phyloP scores from a whole-genome alignment of 2,329 filamentous ascomycete species.

The Didymella sp. region DNA sequence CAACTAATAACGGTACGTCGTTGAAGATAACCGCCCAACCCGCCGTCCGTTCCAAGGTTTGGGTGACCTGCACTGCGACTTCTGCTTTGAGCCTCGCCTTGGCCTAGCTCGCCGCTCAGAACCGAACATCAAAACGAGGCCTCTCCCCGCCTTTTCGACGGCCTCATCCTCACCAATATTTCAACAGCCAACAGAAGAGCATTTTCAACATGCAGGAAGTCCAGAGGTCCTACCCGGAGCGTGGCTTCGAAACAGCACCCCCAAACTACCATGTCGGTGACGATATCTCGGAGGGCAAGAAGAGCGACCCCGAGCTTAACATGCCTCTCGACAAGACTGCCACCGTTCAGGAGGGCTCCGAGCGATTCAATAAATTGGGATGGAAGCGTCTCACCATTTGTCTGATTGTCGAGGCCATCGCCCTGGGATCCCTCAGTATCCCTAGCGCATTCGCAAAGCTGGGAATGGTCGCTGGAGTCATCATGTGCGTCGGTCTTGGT shows the following conservation, averaged over 20 bases:
- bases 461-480: slow-evolving; percentile 56
- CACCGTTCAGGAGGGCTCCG: slow-evolving; percentile 47
- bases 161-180: background rate
- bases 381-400: slow-evolving; percentile 61
- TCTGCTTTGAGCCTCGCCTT: slow-evolving; percentile 21
- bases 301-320: slow-evolving; percentile 45
- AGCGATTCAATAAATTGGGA: slow-evolving; percentile 53
- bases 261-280: slow-evolving; percentile 32
- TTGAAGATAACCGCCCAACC: slow-evolving; percentile 4
- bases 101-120: slow-evolving; percentile 21
- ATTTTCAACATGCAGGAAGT: slow-evolving; percentile 32
- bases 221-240: slow-evolving; percentile 19
- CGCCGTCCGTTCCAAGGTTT: slow-evolving; percentile 21
- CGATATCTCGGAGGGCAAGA: slow-evolving; percentile 39
- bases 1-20: slow-evolving; percentile 5
- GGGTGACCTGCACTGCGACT: slow-evolving; percentile 33
- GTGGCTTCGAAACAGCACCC: slow-evolving; percentile 22
- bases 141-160: slow-evolving; percentile 17
- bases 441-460: slow-evolving; percentile 56
- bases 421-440: slow-evolving; percentile 56
- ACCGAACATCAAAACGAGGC: slow-evolving; percentile 24
- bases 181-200: background rate
- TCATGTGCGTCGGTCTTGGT: slow-evolving; percentile 58
- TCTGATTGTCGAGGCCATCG: slow-evolving; percentile 60
- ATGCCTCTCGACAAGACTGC: slow-evolving; percentile 39